A percentile compares a stretch with the other conserved stretches of the same genome.
These are phyloP conservation scores for Beauveria rudraprayagi DNA, from an alignment of 2,329 filamentous ascomycete genomes.

Conservation along the genomic window DNA sequence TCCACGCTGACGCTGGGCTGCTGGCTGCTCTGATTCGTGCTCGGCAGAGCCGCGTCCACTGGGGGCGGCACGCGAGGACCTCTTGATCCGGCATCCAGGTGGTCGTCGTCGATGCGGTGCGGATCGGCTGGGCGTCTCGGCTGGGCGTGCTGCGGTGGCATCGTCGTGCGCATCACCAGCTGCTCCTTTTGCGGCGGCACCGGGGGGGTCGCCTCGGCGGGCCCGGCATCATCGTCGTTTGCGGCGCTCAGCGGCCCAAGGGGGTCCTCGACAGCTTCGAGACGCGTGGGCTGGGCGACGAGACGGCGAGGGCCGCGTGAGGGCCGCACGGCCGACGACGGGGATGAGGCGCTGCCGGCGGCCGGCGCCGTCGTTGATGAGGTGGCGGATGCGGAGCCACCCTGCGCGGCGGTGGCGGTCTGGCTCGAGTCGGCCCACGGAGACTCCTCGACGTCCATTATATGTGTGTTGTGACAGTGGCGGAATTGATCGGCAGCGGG, in stretches of 20 bases:
- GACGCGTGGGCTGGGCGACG: constrained; percentile 66
- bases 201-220: constrained; percentile 48
- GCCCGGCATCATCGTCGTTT: constrained; percentile 37
- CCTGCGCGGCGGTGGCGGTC: constrained; percentile 23
- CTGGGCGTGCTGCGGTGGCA: constrained; percentile 37
- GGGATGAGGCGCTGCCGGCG: constrained; percentile 23
- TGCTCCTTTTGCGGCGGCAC: constrained; percentile 62
- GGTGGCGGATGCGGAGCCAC: constrained; percentile 21
- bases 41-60: constrained; percentile 49
- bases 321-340: constrained; percentile 29
- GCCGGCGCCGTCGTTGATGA: constrained; percentile 23
- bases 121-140: constrained; percentile 43
- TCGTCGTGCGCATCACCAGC: constrained; percentile 50
- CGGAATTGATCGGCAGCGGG: background rate
- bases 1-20: constrained; percentile 83
- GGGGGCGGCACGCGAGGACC: constrained; percentile 59
- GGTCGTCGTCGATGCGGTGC: constrained; percentile 64
- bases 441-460: constrained; percentile 45
- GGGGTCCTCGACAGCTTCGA: constrained; percentile 70
- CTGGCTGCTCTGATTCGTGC: constrained; percentile 41
- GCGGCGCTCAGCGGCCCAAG: constrained; percentile 68
- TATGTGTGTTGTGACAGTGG: background rate
- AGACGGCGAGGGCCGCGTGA: constrained; percentile 52
- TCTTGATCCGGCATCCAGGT: constrained; percentile 42
- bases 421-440: constrained; percentile 44